phyloP scores from a whole-genome alignment of 106 monocot species.

The Platanthera guangdongensis region DNA sequence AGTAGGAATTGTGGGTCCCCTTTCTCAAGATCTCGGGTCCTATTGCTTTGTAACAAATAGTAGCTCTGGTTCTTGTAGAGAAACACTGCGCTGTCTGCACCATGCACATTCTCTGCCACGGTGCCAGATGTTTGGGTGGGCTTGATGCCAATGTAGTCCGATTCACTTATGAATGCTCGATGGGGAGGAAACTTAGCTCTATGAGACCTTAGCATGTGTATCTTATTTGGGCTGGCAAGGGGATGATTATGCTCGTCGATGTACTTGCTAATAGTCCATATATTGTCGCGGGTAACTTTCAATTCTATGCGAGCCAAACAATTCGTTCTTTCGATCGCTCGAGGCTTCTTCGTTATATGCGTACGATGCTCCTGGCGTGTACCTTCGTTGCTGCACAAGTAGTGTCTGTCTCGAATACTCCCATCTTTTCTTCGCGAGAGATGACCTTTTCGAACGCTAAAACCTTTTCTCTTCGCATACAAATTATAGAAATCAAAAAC shows the following conservation, averaged over 20 bases:
- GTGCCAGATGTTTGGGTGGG: constrained; percentile 7
- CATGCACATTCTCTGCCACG: background rate
- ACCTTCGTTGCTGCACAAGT: constrained; percentile 61
- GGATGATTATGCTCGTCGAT: constrained; percentile 61
- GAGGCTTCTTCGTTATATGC: constrained; percentile 45
- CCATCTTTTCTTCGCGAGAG: constrained; percentile 52
- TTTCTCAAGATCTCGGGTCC: constrained; percentile 39
- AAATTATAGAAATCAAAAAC: constrained; percentile 55
- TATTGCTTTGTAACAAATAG: constrained; percentile 23
- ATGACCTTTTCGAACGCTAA: constrained; percentile 64
- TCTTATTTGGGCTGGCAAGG: constrained; percentile 30
- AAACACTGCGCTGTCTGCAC: constrained; percentile 11
- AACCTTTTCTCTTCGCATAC: constrained; percentile 57
- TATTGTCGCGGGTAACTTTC: constrained; percentile 34
- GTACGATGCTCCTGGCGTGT: constrained; percentile 35
- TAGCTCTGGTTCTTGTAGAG: constrained; percentile 25
- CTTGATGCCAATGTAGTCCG: constrained; percentile 30
- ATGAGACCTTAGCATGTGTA: constrained; percentile 55
- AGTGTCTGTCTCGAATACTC: constrained; percentile 35
- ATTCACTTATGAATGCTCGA: constrained; percentile 21
- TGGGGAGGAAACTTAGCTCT: constrained; percentile 26
- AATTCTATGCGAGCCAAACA: constrained; percentile 56
- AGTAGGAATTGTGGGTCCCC: constrained; percentile 53
- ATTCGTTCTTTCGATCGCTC: constrained; percentile 56
- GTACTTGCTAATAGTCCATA: constrained; percentile 38